Base-by-base conservation (phyloP, 2,329 filamentous ascomycete genomes). In the Spiromastix sp. region DNA sequence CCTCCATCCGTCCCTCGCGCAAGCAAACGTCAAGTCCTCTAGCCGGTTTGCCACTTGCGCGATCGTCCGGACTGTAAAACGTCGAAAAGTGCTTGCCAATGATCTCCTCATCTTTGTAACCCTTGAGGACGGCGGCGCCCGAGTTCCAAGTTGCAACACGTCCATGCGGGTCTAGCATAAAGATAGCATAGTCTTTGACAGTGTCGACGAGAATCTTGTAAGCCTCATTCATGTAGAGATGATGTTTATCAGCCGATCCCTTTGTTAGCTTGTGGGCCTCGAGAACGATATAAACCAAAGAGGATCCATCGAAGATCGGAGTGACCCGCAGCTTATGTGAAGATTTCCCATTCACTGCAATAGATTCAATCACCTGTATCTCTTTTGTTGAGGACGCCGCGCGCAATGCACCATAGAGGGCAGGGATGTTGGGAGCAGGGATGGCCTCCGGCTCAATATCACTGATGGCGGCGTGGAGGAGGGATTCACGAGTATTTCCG, bases 121-220 rank as follows among this genome's bases (percentile, higher is more conserved):
- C 71, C 47, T 77, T 77, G 43, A 74, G 61, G 9, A 70, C 52
- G 33, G 68, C 58, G 0, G 72, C 72, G 2, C 72, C 72, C 0
- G 61, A 57, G 42, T 76, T 77, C 73, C 72, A 77, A 0, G 72
- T 75, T 1, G 63, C 63, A 11, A 77, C 64, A 44, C 67, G 57
- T n/a, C 73, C 73, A 3, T 59, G 52, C 0, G 68, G 63, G 34
- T 76, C 71, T 18, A 77, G 61, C 57, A 77, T 70, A 47, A 77
- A 79, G 41, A 78, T 78, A 38, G 73, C 73, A 45, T 76, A 77
- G 41, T 77, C 71, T 51, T 71, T 74, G 45, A 77, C 70, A 0
- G 68, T 71, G 42, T 78, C 69, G 22, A 79, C 63, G 20, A 81
- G 59, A 25, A 77, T 71, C n/a, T 71, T 70, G 48, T 77, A 77